Conservation (phyloP, 2,329 filamentous ascomycete species). For the Microcyclospora tardicrescens region DNA sequence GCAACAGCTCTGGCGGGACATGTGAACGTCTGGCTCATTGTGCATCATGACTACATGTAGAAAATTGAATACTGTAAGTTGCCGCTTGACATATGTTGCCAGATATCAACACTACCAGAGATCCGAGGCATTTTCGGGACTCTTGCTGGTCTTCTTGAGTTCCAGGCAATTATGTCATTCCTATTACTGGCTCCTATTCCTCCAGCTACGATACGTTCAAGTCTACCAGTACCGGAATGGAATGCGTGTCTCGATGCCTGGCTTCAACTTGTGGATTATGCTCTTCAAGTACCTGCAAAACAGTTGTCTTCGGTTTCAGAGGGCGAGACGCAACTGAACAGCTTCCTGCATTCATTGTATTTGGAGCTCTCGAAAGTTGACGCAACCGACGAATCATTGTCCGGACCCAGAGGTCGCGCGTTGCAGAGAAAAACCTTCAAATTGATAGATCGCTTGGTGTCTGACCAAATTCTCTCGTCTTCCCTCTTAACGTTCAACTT, state of each 20-base stretch:
- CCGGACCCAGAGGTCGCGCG: constrained; percentile 28
- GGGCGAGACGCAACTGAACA: constrained; percentile 45
- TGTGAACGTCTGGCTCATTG: no score
- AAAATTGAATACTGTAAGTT: neutral
- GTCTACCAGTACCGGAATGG: constrained; percentile 61
- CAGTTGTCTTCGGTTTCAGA: constrained; percentile 41
- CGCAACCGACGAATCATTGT: constrained; percentile 11
- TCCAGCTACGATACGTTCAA: constrained; percentile 50
- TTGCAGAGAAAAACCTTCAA: constrained; percentile 54
- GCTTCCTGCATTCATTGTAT: constrained; percentile 57
- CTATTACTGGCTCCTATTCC: constrained; percentile 72
- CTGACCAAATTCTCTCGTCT: constrained; percentile 22
- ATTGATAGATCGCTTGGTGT: constrained; percentile 31
- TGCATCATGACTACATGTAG: no score
- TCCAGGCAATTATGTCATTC: constrained; percentile 30
- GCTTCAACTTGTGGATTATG: constrained; percentile 52
- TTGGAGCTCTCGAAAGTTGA: constrained; percentile 34
- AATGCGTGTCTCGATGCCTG: constrained; percentile 63
- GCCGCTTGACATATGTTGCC: constrained; percentile 12
- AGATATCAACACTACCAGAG: constrained; percentile 12
- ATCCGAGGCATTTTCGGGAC: no score
- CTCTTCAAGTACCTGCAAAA: constrained; percentile 46
- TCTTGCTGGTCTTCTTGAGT: no score
- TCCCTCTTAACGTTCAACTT: constrained; percentile 51
- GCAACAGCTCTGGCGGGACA: no score